Evolutionary conservation across 208 protist species (phyloP).

Genomic region (Porcisia deanei): DNA sequence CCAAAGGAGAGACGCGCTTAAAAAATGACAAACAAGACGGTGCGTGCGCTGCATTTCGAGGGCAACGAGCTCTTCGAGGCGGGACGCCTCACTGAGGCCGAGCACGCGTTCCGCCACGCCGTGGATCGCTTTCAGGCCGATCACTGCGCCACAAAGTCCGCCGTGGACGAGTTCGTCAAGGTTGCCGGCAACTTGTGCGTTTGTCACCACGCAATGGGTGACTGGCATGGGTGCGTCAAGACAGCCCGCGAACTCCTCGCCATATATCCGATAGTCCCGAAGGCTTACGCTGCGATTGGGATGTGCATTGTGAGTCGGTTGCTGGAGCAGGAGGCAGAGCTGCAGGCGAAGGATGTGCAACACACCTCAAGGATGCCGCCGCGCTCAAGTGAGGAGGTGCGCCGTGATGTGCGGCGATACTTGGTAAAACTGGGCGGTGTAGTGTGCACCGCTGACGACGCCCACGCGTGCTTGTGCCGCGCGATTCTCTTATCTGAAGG

Average conservation of each 20-base stretch:
- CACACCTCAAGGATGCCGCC: constrained; percentile 11
- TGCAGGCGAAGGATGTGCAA: constrained; percentile 5
- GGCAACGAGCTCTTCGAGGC: constrained; percentile 38
- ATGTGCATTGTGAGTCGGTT: constrained; percentile 55
- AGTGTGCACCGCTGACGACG: constrained; percentile 48
- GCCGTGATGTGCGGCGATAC: constrained; percentile 36
- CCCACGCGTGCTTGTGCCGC: constrained; percentile 46
- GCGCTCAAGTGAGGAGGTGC: constrained; percentile 31
- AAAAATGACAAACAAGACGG: constrained; percentile 11
- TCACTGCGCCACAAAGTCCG: constrained; percentile 16
- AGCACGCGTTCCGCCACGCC: constrained; percentile 25
- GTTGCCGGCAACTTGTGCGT: constrained; percentile 46
- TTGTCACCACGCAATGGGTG: constrained; percentile 30
- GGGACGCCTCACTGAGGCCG: constrained; percentile 21
- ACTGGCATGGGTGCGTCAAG: constrained; percentile 34
- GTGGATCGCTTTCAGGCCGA: constrained; percentile 39
- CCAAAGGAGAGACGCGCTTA: background rate
- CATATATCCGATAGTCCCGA: constrained; percentile 52
- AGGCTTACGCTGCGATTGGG: constrained; percentile 47
- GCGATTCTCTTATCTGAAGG: constrained; percentile 35
- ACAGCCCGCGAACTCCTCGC: constrained; percentile 41
- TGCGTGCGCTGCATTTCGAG: constrained; percentile 21
- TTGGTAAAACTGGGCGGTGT: constrained; percentile 38
- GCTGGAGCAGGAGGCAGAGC: constrained; percentile 32
- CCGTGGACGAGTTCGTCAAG: constrained; percentile 51